phyloP scores from a whole-genome alignment of 257 asterid genomes.

The Handroanthus guayacan region DNA sequence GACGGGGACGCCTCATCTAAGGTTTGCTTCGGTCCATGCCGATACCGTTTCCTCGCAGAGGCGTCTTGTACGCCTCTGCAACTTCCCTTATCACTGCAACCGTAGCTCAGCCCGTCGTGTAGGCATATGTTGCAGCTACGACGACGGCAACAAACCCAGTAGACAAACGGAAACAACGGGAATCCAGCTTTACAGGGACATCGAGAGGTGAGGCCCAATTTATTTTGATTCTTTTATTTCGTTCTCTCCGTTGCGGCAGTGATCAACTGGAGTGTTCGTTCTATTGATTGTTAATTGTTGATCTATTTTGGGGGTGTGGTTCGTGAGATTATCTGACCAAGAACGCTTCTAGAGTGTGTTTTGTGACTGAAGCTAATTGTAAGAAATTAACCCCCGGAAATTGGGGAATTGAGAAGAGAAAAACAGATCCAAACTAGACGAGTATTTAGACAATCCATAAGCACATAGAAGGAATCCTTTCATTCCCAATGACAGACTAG shows the following conservation, averaged over 20 bases:
- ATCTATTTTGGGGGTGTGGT: slow-evolving; percentile 1
- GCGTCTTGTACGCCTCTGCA: slow-evolving; percentile 24
- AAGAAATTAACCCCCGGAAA: background rate
- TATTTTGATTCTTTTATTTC: background rate
- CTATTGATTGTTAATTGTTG: background rate
- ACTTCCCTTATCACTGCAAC: slow-evolving; percentile 40
- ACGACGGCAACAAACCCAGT: slow-evolving; percentile 32
- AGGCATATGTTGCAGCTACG: slow-evolving; percentile 50
- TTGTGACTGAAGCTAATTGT: background rate
- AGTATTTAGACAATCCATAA: too few relatives aligned
- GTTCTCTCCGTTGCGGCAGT: background rate
- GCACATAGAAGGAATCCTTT: too few relatives aligned
- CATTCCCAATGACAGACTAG: too few relatives aligned
- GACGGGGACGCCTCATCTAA: slow-evolving; percentile 37
- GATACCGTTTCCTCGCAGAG: slow-evolving; percentile 22
- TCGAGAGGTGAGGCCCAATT: slow-evolving; percentile 63
- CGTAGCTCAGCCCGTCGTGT: slow-evolving; percentile 38
- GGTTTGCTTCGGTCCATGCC: slow-evolving; percentile 30
- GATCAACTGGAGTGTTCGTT: slow-evolving; percentile 19
- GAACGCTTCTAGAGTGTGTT: background rate
- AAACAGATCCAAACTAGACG: background rate
- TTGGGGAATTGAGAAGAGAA: background rate
- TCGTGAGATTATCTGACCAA: background rate
- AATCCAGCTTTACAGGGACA: slow-evolving; percentile 79
- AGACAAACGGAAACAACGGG: slow-evolving; percentile 56